Evolutionary conservation across 2,329 filamentous ascomycete genomes (phyloP), one percentile per base, ranked within the genome.

Genomic region (Diplodia seriata): DNA sequence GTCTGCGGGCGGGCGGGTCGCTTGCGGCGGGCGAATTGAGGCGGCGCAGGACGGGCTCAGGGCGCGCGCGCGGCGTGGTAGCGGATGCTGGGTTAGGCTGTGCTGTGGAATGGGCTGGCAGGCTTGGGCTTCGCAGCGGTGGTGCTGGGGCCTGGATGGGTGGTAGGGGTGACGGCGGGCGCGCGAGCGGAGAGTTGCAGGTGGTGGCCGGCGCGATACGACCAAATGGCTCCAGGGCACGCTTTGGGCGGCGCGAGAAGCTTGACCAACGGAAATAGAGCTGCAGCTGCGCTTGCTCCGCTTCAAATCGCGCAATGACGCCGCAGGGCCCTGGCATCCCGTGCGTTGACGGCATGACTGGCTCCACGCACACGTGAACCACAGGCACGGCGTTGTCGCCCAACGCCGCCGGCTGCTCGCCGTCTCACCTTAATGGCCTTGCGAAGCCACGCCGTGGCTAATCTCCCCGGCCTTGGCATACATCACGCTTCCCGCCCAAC

Each of bases 131-230:
- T 38, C 36, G 62, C 18, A 29, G 62, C 11, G 38, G 47, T 31
- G 47, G 33, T 51, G 59, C 59, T 63, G 43, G 59, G 59, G 43
- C 47, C 9, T 33, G 40, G 54, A 5, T 20, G 11, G 43, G 62
- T 65, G 55, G 62, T 65, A 65, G 62, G 62, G 62, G 62, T 65
- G 50, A 65, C 62, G 62, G 62, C 59, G 59, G 62, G 62, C 62
- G 62, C 50, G 57, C 59, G 47, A 50, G 62, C 62, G 62, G 49
- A 65, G 62, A 65, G 50, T 47, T 33, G 62, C 43, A 63, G 62
- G 50, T 65, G 61, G 62, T 63, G 59, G 59, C 59, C 59, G 57
- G 59, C 54, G 54, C 59, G 59, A 63, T 51, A 63, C 59, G 59
- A 63, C 43, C 55, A 43, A 59, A 59, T 31, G 56, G 56, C 26